Evolutionary conservation across 2,329 filamentous ascomycete genomes (phyloP), one percentile per base, ranked within the genome.

Genomic region (Calonectria pseudoturangicola): DNA sequence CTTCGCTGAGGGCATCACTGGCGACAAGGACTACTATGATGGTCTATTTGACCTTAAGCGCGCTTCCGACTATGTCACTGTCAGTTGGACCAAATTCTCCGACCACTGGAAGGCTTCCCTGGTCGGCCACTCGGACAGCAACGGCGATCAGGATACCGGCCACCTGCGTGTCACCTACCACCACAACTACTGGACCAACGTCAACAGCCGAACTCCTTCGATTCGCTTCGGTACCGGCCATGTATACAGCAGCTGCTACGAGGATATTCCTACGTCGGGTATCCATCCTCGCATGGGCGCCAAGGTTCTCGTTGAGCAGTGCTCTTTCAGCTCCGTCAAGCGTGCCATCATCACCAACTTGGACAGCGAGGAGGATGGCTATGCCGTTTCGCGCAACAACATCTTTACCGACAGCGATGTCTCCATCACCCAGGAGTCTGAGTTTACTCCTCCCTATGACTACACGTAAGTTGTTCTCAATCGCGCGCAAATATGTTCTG

Each of bases 21-120:
- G 91, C 74, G 87, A 86, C 83, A 92, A 92, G 81, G 89, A 92
- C 81, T 90, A 88, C 82, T 92, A 90, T 79, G 90, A 92, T 69
- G 90, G 90, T n/a, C 85, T 91, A 0, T 81, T 89, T 47, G 90
- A 92, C 73, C 83, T 91, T 48, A 91, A 88, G 71, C 89, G 90
- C 76, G 90, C 86, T 28, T 84, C 87, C 2, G 89, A 92, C 83
- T 91, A 84, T 78, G 81, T 90, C 67, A 90, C 82, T 27, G 75
- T 84, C 71, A 79, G 77, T 27, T 75, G 78, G 78, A 74, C 72
- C 56, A 75, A 76, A 72, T 79, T 78, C 72, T 73, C 62, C 13
- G 72, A 82, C 70, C 89, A 92, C 87, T 92, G 86, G 85, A 92
- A 92, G 82, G 89, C 87, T n/a, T 89, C 88, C 0, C 85, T 92